Evolutionary conservation across 1,284 basidiomycete species (phyloP), one percentile per base, ranked within the genome.

Genomic region (Ceratobasidium sp.): DNA sequence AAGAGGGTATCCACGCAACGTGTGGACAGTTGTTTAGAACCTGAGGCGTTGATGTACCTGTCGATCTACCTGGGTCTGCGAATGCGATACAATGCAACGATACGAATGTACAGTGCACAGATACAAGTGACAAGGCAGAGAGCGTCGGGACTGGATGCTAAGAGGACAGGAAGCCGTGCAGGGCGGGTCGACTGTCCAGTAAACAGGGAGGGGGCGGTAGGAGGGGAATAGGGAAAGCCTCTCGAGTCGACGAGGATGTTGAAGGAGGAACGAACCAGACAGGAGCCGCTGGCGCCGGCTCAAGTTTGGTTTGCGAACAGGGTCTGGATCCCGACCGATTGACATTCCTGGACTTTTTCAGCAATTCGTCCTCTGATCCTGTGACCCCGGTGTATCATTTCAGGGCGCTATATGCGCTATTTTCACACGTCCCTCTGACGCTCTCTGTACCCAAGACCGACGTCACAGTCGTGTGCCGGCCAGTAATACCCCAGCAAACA

Each of bases 301-400:
- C 49, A 47, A 34, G 47, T 64, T 64, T 64, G 47, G 60, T 64
- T 64, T 38, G 35, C 60, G 20, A 64, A 64, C 60, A 64, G 60
- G 60, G 60, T 64, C 60, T 52, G 32, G 43, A 49, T 60, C 57
- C 45, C 29, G 20, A 13, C 31, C 42, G 20, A 52, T 64, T 50
- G n/a, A 29, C 47, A 38, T 58, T 64, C 35, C 45, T 64, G 57
- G 34, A 60, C 47, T 47, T 52, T 50, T 64, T 35, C 60, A 64
- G 31, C 17, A 62, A 54, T 47, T 43, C 29, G 58, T 47, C 58
- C 45, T 62, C 43, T 62, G 25, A 31, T 29, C 25, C 34, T 50
- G n/a, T 50, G 47, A 15, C 15, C 47, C 47, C 25, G 45, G 17
- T 17, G 22, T 12, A 50, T 10, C 12, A 27, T 4, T 50, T 15